Conservation (phyloP, 306 rosid genomes). For the Potentilla sterilis region DNA sequence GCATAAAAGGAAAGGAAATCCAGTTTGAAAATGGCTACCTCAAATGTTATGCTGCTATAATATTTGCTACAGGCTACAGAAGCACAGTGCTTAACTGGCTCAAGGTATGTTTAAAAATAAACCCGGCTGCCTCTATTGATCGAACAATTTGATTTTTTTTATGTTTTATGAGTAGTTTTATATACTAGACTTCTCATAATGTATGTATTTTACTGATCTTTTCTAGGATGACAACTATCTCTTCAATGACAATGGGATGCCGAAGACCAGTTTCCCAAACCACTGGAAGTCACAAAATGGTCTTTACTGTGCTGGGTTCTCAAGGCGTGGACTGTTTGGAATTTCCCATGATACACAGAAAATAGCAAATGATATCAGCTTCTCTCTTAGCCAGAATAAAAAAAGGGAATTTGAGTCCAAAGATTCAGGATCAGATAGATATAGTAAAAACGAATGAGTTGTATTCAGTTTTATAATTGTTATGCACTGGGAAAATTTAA, state of each 20-base stretch:
- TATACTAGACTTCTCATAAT: neutral
- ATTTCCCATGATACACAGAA: conserved; percentile 42
- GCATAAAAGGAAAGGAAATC: conserved; percentile 35
- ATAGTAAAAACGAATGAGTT: no score
- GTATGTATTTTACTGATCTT: neutral
- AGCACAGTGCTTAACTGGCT: conserved; percentile 51
- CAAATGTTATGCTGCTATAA: conserved; percentile 46
- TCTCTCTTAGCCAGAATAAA: neutral
- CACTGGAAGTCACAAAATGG: conserved; percentile 68
- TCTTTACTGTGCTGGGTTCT: conserved; percentile 51
- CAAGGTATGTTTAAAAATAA: conserved; percentile 33
- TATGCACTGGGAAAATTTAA: no score
- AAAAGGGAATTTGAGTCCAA: neutral
- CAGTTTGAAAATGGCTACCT: conserved; percentile 32
- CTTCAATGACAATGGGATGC: conserved; percentile 47
- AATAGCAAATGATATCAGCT: conserved; percentile 40
- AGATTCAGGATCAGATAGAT: neutral
- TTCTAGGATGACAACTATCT: conserved; percentile 37
- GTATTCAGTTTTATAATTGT: no score
- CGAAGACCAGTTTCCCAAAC: conserved; percentile 32
- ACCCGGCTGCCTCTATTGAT: no score
- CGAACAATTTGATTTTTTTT: no score
- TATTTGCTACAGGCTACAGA: conserved; percentile 66
- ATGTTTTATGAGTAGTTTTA: neutral
- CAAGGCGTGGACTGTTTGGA: conserved; percentile 51